Evolutionary conservation across 768 basidiomycete genomes (phyloP).

Genomic region (Suillus americanus): DNA sequence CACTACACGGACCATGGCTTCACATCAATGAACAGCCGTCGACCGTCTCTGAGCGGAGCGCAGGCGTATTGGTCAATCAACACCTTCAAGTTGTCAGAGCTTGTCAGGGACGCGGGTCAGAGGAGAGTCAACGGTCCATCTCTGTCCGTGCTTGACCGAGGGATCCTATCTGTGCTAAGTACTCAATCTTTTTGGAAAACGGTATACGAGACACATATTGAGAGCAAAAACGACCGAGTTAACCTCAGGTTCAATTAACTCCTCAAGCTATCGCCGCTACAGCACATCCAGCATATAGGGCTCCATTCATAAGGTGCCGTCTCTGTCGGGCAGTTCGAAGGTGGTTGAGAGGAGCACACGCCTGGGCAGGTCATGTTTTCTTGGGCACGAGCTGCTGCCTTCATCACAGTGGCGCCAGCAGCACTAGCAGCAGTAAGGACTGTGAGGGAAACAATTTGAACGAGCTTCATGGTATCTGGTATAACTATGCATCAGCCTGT

Average conservation of each 20-base stretch:
- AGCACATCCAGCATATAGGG: no score
- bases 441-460: neutral
- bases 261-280: no score
- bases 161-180: neutral
- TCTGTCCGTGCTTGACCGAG: neutral
- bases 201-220: neutral
- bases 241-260: no score
- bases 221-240: neutral
- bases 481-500: neutral
- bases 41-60: neutral
- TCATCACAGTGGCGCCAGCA: no score
- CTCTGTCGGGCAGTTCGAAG: no score
- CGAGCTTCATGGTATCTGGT: neutral
- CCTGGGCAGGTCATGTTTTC: no score
- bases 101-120: neutral
- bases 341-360: no score
- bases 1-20: no score
- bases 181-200: neutral
- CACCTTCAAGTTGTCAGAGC: neutral
- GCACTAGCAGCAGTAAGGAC: conserved; percentile 29
- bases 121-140: neutral
- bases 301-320: no score
- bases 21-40: no score
- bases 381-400: no score
- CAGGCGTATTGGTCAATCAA: neutral